phyloP scores from a whole-genome alignment of 2,329 filamentous ascomycete species.

The Cadophora gregata region DNA sequence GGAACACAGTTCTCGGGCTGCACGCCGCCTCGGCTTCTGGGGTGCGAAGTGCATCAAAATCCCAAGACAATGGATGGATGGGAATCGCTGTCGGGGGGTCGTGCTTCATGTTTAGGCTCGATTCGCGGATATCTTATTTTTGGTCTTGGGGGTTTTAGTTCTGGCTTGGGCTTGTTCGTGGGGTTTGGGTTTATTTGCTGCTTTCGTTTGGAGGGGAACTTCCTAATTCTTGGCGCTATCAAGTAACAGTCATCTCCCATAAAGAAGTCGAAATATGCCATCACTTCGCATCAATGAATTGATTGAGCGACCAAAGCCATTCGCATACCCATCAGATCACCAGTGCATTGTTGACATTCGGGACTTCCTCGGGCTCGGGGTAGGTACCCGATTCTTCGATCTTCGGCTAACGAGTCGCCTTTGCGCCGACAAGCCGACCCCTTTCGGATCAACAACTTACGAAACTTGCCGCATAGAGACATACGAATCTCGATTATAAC shows the following conservation, averaged over 20 bases:
- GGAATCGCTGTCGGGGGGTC: not conserved
- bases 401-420: too few species aligned
- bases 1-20: not conserved
- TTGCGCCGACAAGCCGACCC: not conserved
- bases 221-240: too few species aligned
- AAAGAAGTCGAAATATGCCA: too few species aligned
- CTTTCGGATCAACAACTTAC: not conserved
- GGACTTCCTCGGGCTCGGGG: too few species aligned
- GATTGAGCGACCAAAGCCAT: too few species aligned
- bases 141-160: not conserved
- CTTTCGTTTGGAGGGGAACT: too few species aligned
- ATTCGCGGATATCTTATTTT: not conserved
- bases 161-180: not conserved
- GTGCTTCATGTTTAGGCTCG: not conserved
- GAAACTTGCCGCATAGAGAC: not conserved
- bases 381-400: too few species aligned
- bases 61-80: not conserved
- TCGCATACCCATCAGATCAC: too few species aligned
- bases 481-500: not conserved
- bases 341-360: too few species aligned
- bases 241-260: too few species aligned
- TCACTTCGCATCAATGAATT: too few species aligned
- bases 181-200: not conserved
- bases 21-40: not conserved
- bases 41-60: constrained; percentile 8